Conservation (phyloP, 495 filamentous ascomycete species). For the Aspergillus olivimuriae region DNA sequence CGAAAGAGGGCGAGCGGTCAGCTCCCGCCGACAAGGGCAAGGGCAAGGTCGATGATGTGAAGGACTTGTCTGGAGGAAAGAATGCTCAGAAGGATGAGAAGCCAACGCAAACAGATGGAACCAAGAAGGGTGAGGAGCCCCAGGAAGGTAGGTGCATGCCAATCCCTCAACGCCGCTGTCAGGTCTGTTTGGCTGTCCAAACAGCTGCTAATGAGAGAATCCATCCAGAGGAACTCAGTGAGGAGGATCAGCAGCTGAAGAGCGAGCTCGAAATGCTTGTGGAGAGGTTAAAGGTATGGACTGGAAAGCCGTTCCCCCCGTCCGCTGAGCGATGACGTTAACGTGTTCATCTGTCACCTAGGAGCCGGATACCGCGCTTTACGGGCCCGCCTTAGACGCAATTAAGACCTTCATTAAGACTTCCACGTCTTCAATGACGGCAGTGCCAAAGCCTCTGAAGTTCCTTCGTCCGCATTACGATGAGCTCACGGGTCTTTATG, state of each 20-base stretch:
- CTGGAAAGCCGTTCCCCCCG: constrained; percentile 14
- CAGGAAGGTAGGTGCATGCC: constrained; percentile 44
- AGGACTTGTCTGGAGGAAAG: constrained; percentile 50
- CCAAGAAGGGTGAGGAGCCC: constrained; percentile 61
- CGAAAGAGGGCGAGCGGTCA: constrained; percentile 82
- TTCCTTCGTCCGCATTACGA: constrained; percentile 95
- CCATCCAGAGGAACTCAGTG: constrained; percentile 78
- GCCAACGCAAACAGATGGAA: constrained; percentile 57
- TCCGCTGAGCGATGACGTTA: constrained; percentile 17
- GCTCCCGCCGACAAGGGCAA: constrained; percentile 90
- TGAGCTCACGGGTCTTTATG: constrained; percentile 76
- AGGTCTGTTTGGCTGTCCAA: not conserved
- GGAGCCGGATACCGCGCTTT: constrained; percentile 82
- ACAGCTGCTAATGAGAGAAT: constrained; percentile 6
- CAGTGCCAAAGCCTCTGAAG: constrained; percentile 96
- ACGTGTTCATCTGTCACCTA: constrained; percentile 31
- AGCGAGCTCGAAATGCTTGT: constrained; percentile 98
- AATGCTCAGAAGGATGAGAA: constrained; percentile 65
- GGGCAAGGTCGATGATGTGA: constrained; percentile 70
- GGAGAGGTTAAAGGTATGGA: constrained; percentile 88
- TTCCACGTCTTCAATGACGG: constrained; percentile 98
- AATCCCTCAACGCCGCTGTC: not conserved
- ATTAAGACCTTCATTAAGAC: constrained; percentile 99
- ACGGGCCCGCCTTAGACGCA: constrained; percentile 84
- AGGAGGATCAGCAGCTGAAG: constrained; percentile 97